Base-by-base conservation (phyloP, 805 yeast species). In the Saccharomyces mikatae region DNA sequence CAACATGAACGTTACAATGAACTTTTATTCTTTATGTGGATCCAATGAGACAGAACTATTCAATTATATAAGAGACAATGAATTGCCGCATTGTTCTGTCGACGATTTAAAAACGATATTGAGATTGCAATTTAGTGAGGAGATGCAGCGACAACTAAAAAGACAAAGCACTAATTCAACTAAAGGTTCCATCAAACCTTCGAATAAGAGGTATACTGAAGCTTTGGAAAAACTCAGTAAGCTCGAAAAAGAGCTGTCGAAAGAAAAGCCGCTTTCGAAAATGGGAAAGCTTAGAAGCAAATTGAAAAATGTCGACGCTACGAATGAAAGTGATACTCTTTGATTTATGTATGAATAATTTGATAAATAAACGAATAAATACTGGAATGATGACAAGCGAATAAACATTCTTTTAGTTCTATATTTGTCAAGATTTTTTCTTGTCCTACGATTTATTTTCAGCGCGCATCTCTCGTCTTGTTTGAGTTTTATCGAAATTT, bases 81-180 rank as follows among this genome's bases (percentile, higher is more conserved):
- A 62, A 36, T 50, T 68, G 4, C 29, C 52, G 10, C 56, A 51
- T 30, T 62, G 58, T 22, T 51, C 62, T 2, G 47, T 50, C 13
- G 60, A 56, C 22, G 67, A 66, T 47, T 51, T 68, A 29, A 67
- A 64, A 51, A 64, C 58, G 24, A 60, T 67, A 8, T n/a, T 69
- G 31, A 60, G 71, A 54, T 52, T 69, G 31, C 67, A 61, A 41
- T 64, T 66, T 41, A 68, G 71, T 51, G 71, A 68, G 36, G 67
- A 66, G 17, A 30, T 67, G 11, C 57, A 58, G 3, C 58, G 61
- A 22, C 69, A 62, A 52, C 51, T 56, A 6, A 59, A 56, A 46
- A 54, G 64, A 50, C 50, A 58, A 22, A 57, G 61, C 26, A 54
- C 58, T 5, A 50, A 51, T 8, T 53, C 59, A 6, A 55, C 36